These are phyloP conservation scores for Chrysochromulina tobinii DNA, from an alignment of 78 protist genomes.

Conservation along the genomic window DNA sequence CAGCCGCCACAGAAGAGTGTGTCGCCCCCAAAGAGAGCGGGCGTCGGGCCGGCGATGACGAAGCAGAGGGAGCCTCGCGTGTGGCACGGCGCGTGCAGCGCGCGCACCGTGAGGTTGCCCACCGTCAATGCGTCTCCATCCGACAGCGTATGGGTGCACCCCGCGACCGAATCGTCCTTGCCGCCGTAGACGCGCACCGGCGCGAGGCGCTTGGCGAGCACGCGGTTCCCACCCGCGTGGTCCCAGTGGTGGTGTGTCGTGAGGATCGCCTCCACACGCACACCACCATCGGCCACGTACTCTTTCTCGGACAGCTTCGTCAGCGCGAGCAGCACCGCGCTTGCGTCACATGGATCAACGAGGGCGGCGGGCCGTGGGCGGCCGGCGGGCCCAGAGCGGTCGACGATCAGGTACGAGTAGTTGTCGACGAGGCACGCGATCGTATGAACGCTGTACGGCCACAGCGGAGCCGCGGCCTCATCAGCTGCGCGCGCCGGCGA, in stretches of 20 bases:
- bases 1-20: constrained; percentile 15
- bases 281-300: neutral
- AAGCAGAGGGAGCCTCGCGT: neutral
- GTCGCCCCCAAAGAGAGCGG: neutral
- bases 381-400: neutral
- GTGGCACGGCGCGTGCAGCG: neutral
- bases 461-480: neutral
- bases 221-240: constrained; percentile 16
- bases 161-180: neutral
- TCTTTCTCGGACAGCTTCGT: neutral
- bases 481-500: neutral
- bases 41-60: neutral
- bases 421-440: neutral
- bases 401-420: neutral
- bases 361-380: neutral
- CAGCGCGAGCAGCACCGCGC: neutral
- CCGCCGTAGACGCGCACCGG: neutral
- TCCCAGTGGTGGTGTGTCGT: constrained; percentile 32
- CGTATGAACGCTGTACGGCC: neutral
- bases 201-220: neutral
- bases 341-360: neutral
- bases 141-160: neutral
- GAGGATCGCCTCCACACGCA: neutral
- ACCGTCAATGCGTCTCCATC: neutral
- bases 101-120: neutral